Conservation (phyloP, 352 stramenopile genomes). For the Globisporangium polare region DNA sequence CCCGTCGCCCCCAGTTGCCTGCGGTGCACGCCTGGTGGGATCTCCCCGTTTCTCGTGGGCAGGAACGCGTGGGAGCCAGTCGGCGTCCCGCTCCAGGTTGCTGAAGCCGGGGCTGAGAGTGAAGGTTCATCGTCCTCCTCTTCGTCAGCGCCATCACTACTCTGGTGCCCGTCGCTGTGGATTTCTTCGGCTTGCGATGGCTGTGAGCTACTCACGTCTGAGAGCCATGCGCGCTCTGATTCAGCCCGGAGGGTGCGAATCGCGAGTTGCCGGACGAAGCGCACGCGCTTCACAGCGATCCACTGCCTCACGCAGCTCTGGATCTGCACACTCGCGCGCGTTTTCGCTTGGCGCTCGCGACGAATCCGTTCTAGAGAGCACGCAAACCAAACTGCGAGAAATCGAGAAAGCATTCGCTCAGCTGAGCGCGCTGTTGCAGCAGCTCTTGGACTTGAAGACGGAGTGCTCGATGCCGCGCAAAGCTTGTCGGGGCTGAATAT, state of each 20-base stretch:
- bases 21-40: neutral
- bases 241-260: neutral
- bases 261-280: neutral
- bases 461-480: neutral
- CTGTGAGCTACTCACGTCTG: neutral
- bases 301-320: neutral
- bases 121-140: neutral
- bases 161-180: neutral
- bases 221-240: neutral
- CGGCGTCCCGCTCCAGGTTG: neutral
- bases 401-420: neutral
- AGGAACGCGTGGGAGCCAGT: neutral
- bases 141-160: neutral
- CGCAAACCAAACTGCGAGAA: neutral
- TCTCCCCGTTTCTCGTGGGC: neutral
- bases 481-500: neutral
- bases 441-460: neutral
- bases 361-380: neutral
- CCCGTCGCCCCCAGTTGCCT: neutral
- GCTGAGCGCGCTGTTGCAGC: neutral
- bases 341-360: neutral
- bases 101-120: neutral
- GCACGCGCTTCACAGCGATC: constrained; percentile 2
- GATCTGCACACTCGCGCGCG: neutral
- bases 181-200: neutral